These are phyloP conservation scores for Aspergillus avenaceus DNA, from an alignment of 495 filamentous ascomycete genomes.

Conservation along the genomic window DNA sequence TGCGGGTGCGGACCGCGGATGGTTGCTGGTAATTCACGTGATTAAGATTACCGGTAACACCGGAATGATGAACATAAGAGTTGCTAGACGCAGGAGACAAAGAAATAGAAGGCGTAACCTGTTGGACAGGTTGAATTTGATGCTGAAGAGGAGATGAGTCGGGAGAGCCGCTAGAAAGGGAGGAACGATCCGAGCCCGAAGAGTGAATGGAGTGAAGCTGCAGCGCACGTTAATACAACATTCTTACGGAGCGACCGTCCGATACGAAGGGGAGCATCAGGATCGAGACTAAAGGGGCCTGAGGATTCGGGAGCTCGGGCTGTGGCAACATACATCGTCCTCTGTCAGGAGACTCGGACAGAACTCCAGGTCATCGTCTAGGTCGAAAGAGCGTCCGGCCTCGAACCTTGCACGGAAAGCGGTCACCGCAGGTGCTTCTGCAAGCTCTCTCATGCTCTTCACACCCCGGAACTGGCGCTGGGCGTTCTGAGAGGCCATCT, in stretches of 20 bases:
- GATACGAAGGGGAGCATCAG: not conserved
- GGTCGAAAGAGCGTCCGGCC: constrained; percentile 88
- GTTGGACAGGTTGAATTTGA: constrained; percentile 69
- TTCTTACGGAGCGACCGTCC: not conserved
- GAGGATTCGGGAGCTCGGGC: constrained; percentile 3
- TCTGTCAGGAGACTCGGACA: constrained; percentile 92
- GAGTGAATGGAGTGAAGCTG: constrained; percentile 88
- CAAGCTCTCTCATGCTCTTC: constrained; percentile 83
- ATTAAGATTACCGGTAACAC: constrained; percentile 46
- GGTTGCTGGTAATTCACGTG: constrained; percentile 82
- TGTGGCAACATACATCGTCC: constrained; percentile 75
- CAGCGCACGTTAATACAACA: constrained; percentile 15
- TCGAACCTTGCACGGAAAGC: constrained; percentile 84
- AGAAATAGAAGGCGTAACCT: constrained; percentile 73
- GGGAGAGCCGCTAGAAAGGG: constrained; percentile 89
- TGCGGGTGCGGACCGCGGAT: constrained; percentile 79
- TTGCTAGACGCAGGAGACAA: constrained; percentile 67
- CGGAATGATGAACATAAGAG: constrained; percentile 62
- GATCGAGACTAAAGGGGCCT: not conserved
- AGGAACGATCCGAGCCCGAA: constrained; percentile 86
- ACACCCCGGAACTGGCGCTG: constrained; percentile 82
- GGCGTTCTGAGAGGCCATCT: constrained; percentile 73
- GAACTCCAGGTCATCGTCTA: constrained; percentile 96
- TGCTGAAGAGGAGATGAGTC: constrained; percentile 84
- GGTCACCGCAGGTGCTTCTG: constrained; percentile 67